Conservation (phyloP, 2,329 filamentous ascomycete species). For the Ophiostoma piceae region DNA sequence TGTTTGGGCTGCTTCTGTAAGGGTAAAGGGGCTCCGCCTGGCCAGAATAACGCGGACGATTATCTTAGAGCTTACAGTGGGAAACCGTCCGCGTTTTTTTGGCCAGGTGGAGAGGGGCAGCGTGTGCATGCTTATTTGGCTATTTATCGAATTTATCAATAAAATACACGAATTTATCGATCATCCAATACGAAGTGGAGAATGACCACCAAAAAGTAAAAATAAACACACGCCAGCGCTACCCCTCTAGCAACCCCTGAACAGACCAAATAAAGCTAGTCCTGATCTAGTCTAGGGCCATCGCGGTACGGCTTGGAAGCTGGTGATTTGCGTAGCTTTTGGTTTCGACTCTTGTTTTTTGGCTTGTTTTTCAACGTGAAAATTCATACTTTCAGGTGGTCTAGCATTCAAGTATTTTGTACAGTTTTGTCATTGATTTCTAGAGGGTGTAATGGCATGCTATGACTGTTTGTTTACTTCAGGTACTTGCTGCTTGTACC, state of each 20-base stretch:
- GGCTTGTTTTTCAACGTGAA: not conserved
- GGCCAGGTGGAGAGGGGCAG: no score
- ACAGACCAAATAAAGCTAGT: not conserved
- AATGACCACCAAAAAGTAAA: constrained; percentile 11
- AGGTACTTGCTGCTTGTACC: not conserved
- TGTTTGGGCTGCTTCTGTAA: not conserved
- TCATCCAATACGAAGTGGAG: not conserved
- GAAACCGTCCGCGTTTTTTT: no score
- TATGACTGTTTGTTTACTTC: not conserved
- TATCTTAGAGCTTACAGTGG: no score
- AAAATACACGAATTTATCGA: not conserved
- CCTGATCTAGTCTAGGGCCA: not conserved
- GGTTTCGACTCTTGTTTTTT: not conserved
- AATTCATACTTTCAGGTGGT: not conserved
- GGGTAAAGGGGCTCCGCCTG: no score
- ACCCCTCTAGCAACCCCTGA: constrained; percentile 23
- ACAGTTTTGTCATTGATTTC: not conserved
- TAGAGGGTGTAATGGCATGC: not conserved
- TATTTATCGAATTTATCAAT: not conserved
- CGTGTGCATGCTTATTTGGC: not conserved
- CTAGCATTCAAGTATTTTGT: not conserved
- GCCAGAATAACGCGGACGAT: no score
- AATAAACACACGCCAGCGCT: constrained; percentile 19
- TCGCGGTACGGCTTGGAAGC: constrained; percentile 1
- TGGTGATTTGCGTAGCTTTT: not conserved